These are phyloP conservation scores for Carex cristatella DNA, from an alignment of 176 grass and related monocot species.

Conservation along the genomic window DNA sequence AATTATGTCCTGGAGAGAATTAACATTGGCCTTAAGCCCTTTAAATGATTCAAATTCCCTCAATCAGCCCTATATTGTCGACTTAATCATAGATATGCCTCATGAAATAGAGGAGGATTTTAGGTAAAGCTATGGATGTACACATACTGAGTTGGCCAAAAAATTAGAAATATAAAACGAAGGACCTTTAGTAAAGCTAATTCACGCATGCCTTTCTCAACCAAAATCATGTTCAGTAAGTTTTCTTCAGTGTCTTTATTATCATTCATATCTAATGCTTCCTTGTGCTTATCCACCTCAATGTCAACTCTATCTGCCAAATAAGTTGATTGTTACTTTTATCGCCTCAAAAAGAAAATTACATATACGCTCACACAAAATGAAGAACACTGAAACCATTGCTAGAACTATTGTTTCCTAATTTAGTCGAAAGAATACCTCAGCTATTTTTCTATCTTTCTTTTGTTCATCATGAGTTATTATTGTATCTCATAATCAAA, in stretches of 20 bases:
- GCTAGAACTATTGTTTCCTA: background rate
- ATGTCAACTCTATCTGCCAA: conserved; percentile 59
- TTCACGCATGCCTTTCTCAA: conserved; percentile 96
- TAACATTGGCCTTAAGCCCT: conserved; percentile 9
- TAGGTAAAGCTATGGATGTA: background rate
- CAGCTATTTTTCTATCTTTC: background rate
- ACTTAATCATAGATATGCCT: background rate
- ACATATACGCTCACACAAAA: conserved; percentile 14
- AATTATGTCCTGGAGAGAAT: background rate
- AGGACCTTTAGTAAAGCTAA: conserved; percentile 89
- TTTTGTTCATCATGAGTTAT: background rate
- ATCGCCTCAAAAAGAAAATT: background rate
- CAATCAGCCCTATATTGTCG: background rate
- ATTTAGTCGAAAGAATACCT: conserved; percentile 18
- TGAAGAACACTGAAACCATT: background rate
- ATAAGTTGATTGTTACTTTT: background rate
- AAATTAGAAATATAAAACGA: conserved; percentile 19
- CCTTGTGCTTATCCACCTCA: conserved; percentile 46
- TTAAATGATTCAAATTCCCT: conserved; percentile 1
- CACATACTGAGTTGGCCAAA: conserved; percentile 5
- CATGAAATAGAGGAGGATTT: background rate
- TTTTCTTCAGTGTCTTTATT: conserved; percentile 51
- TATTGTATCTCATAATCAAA: background rate
- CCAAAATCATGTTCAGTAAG: conserved; percentile 76
- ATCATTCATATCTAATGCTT: conserved; percentile 39